Percentiles rank a stretch among this genome's conserved stretches.
These are phyloP conservation scores for Arabidopsis lyrata DNA, from an alignment of 441 rosid genomes.

Conservation along the genomic window DNA sequence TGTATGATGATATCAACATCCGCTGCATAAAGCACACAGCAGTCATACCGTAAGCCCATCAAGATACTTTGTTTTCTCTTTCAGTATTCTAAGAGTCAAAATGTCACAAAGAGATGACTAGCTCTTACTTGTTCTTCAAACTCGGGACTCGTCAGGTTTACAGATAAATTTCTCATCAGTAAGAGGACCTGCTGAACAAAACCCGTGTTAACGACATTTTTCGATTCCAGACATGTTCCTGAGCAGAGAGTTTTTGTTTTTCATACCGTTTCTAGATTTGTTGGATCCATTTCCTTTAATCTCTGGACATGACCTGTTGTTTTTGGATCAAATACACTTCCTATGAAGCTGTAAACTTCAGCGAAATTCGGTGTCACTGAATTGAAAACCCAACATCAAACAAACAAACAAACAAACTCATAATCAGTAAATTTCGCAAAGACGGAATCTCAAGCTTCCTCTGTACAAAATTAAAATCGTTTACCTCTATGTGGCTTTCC, in stretches of 20 bases:
- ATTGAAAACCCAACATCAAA: slow-evolving; percentile 26
- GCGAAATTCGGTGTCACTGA: slow-evolving; percentile 86
- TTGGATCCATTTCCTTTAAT: slow-evolving; percentile 86
- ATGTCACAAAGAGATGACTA: neutral
- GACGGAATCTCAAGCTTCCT: neutral
- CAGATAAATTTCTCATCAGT: slow-evolving; percentile 87
- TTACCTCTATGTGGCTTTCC: slow-evolving; percentile 61
- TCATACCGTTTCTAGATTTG: slow-evolving; percentile 80
- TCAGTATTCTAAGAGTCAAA: neutral
- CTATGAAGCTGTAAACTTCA: slow-evolving; percentile 85
- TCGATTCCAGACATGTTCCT: neutral
- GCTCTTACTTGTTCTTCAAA: slow-evolving; percentile 79
- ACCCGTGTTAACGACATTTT: slow-evolving; percentile 3
- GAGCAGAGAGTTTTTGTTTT: neutral
- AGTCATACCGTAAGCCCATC: neutral
- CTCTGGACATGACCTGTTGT: slow-evolving; percentile 69
- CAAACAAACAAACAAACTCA: neutral
- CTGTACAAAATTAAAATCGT: neutral
- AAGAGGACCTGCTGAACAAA: slow-evolving; percentile 57
- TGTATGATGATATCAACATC: slow-evolving; percentile 19
- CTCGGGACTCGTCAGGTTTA: slow-evolving; percentile 73
- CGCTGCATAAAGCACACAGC: slow-evolving; percentile 1
- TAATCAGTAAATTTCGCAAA: neutral
- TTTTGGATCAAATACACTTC: slow-evolving; percentile 84
- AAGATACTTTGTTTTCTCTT: neutral